phyloP scores from a whole-genome alignment of 2,329 filamentous ascomycete species.

The Ciborinia camelliae region DNA sequence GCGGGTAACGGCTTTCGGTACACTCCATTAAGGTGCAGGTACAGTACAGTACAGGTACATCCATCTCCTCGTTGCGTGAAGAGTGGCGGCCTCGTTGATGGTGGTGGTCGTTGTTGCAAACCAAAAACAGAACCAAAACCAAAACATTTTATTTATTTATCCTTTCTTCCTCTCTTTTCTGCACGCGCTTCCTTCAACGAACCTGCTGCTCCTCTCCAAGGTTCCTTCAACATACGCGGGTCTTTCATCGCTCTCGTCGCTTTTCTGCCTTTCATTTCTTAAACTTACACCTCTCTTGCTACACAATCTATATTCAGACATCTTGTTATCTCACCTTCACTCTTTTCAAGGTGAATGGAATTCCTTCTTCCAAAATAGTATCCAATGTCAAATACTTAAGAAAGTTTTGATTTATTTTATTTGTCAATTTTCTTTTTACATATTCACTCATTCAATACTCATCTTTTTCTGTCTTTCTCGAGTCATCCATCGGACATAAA shows the following conservation, averaged over 20 bases:
- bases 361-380: background rate
- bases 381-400: constrained; percentile 29
- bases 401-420: constrained; percentile 22
- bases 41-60: background rate
- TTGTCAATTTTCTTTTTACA: constrained; percentile 23
- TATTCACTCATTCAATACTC: constrained; percentile 17
- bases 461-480: background rate
- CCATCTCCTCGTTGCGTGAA: background rate
- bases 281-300: background rate
- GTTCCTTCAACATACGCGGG: constrained; percentile 14
- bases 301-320: constrained; percentile 1
- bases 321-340: background rate
- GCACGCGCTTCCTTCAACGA: constrained; percentile 13
- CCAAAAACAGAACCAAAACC: background rate
- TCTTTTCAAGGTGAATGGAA: background rate
- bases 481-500: background rate
- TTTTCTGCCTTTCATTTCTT: constrained; percentile 13
- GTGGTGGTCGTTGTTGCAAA: background rate
- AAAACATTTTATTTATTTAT: background rate
- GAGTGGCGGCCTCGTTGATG: background rate
- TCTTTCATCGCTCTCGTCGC: background rate
- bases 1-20: background rate
- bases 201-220: background rate
- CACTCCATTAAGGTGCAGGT: background rate
- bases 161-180: background rate